Conservation (phyloP, 805 yeast species). For the Saccharomyces cerevisiae region DNA sequence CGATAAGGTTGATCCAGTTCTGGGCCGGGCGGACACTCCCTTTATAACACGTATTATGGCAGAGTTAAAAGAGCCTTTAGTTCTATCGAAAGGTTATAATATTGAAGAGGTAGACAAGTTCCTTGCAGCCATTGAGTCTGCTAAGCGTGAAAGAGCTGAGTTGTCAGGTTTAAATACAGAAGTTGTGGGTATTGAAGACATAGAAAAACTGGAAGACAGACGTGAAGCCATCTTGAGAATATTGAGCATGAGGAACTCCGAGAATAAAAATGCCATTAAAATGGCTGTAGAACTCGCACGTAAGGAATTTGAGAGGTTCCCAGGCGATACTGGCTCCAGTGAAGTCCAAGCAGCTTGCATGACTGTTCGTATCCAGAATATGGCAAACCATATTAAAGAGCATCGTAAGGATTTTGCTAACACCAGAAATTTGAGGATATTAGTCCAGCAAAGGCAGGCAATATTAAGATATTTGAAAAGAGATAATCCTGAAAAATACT, state of each 20-base stretch:
- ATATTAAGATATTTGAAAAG: slow-evolving; percentile 74
- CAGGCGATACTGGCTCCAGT: slow-evolving; percentile 89
- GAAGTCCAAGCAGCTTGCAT: slow-evolving; percentile 93
- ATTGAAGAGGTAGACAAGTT: slow-evolving; percentile 65
- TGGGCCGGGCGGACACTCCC: slow-evolving; percentile 60
- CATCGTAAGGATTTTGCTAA: slow-evolving; percentile 66
- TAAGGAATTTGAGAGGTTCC: slow-evolving; percentile 70
- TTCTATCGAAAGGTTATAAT: slow-evolving; percentile 51
- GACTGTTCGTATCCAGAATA: slow-evolving; percentile 70
- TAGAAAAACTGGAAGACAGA: slow-evolving; percentile 45
- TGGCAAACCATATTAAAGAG: slow-evolving; percentile 64
- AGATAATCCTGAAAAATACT: slow-evolving; percentile 73
- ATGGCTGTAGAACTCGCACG: slow-evolving; percentile 58
- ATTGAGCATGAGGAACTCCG: slow-evolving; percentile 63
- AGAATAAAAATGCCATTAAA: slow-evolving; percentile 47
- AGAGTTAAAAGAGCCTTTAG: slow-evolving; percentile 56
- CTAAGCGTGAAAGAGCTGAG: slow-evolving; percentile 21
- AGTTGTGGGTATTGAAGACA: slow-evolving; percentile 15
- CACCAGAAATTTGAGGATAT: slow-evolving; percentile 63
- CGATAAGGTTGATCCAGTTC: slow-evolving; percentile 69
- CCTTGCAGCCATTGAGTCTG: slow-evolving; percentile 46
- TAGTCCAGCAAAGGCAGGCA: slow-evolving; percentile 85
- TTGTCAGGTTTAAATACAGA: slow-evolving; percentile 21
- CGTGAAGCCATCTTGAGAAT: slow-evolving; percentile 65
- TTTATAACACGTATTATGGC: slow-evolving; percentile 62